Conservation (phyloP, 768 basidiomycete genomes). For the Cytidiella melzeri region DNA sequence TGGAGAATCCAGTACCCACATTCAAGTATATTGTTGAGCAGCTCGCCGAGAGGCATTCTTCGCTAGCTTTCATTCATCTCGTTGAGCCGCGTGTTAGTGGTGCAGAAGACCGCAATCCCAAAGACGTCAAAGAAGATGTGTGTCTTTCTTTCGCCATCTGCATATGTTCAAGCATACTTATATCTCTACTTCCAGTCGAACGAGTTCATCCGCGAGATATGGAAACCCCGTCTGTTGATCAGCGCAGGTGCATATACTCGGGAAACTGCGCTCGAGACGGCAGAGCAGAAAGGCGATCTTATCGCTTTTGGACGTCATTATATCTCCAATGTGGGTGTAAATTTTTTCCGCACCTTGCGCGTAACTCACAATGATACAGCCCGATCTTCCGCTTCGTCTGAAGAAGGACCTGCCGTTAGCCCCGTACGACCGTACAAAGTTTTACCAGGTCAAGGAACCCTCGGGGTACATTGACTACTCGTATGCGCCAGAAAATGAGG, state of each 20-base stretch:
- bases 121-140: slow-evolving; percentile 15
- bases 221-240: slow-evolving; percentile 15
- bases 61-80: slow-evolving; percentile 34
- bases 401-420: slow-evolving; percentile 5
- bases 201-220: slow-evolving; percentile 22
- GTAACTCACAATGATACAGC: neutral
- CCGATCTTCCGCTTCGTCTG: slow-evolving; percentile 13
- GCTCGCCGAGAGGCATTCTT: slow-evolving; percentile 33
- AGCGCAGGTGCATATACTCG: slow-evolving; percentile 18
- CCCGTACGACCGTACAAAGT: neutral
- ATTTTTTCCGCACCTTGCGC: neutral
- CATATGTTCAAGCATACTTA: neutral
- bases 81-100: slow-evolving; percentile 20
- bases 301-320: slow-evolving; percentile 8
- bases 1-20: slow-evolving; percentile 47
- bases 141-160: neutral
- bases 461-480: slow-evolving; percentile 14
- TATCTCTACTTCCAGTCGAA: slow-evolving; percentile 7
- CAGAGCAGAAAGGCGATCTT: slow-evolving; percentile 10
- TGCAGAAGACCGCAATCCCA: neutral
- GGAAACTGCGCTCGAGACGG: slow-evolving; percentile 11
- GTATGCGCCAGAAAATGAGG: neutral
- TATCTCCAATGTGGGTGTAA: slow-evolving; percentile 8
- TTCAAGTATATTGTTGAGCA: slow-evolving; percentile 43
- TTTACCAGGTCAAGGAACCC: slow-evolving; percentile 1